These are phyloP conservation scores for Turritis glabra DNA, from an alignment of 345 rosid genomes.

Conservation along the genomic window DNA sequence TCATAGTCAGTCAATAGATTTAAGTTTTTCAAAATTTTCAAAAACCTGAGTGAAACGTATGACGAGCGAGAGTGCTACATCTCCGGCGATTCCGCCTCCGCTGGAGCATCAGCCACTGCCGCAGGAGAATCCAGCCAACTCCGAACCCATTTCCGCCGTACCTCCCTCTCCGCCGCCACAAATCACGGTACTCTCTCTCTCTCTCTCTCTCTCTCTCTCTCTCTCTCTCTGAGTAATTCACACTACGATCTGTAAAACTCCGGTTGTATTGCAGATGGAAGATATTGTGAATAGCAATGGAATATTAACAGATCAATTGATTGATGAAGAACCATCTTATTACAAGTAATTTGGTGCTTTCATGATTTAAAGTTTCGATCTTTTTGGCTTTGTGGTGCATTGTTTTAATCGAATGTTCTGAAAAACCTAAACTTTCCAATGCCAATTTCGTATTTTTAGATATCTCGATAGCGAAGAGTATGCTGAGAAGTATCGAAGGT, in stretches of 20 bases:
- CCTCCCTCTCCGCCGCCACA: slow-evolving; percentile 4
- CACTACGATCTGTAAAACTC: slow-evolving; percentile 18
- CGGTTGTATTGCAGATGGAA: slow-evolving; percentile 1
- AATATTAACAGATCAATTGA: neutral
- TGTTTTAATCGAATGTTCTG: neutral
- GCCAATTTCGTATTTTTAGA: slow-evolving; percentile 34
- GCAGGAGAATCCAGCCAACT: neutral
- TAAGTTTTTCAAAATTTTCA: no score
- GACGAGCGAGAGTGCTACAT: slow-evolving; percentile 11
- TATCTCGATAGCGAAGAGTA: slow-evolving; percentile 46
- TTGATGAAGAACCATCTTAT: neutral
- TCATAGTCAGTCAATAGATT: neutral
- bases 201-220: neutral
- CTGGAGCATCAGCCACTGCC: neutral
- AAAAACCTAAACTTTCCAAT: no score
- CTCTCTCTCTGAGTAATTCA: neutral
- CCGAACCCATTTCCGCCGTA: neutral
- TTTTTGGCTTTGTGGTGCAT: neutral
- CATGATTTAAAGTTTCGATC: neutral
- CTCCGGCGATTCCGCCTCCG: slow-evolving; percentile 32
- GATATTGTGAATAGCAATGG: slow-evolving; percentile 4
- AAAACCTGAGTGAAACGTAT: neutral
- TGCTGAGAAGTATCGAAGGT: slow-evolving; percentile 55
- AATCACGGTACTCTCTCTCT: slow-evolving; percentile 18
- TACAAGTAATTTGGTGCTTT: slow-evolving; percentile 23